Conservation (phyloP, 1,139 yeast genomes). For the Pichia sp. region DNA sequence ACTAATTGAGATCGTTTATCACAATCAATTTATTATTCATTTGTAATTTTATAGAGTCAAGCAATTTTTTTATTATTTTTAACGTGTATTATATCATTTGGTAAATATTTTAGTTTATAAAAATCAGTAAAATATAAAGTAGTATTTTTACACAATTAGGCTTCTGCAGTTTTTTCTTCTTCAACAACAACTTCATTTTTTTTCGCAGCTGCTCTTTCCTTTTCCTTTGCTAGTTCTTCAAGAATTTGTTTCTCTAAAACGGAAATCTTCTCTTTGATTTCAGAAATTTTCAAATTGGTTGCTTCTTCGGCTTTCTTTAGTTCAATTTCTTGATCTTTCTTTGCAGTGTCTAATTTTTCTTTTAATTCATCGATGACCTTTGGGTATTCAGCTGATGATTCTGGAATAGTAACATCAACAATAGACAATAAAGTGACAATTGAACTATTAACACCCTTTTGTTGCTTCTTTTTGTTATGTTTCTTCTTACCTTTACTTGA, state of each 20-base stretch:
- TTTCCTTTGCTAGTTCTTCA: constrained; percentile 26
- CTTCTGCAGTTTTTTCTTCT: constrained; percentile 12
- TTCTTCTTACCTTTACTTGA: constrained; percentile 41
- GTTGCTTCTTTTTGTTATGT: constrained; percentile 26
- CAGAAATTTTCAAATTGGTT: constrained; percentile 49
- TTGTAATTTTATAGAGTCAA: neutral
- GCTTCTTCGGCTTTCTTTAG: constrained; percentile 64
- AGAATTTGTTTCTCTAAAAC: constrained; percentile 27
- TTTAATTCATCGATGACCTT: constrained; percentile 62
- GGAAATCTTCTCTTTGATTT: constrained; percentile 42
- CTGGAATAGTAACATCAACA: constrained; percentile 75
- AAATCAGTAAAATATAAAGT: neutral
- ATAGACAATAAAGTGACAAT: constrained; percentile 73
- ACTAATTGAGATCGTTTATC: neutral
- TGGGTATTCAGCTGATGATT: constrained; percentile 66
- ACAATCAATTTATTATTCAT: neutral
- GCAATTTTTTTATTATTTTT: neutral
- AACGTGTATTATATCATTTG: neutral
- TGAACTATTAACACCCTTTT: constrained; percentile 71
- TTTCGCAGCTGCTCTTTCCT: constrained; percentile 18
- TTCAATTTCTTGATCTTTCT: constrained; percentile 72
- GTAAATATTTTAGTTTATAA: neutral
- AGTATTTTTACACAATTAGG: neutral
- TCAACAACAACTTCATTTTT: constrained; percentile 17
- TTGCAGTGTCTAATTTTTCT: constrained; percentile 65